Conservation (phyloP, 2,329 filamentous ascomycete species). For the Sporothrix dimorphospora region DNA sequence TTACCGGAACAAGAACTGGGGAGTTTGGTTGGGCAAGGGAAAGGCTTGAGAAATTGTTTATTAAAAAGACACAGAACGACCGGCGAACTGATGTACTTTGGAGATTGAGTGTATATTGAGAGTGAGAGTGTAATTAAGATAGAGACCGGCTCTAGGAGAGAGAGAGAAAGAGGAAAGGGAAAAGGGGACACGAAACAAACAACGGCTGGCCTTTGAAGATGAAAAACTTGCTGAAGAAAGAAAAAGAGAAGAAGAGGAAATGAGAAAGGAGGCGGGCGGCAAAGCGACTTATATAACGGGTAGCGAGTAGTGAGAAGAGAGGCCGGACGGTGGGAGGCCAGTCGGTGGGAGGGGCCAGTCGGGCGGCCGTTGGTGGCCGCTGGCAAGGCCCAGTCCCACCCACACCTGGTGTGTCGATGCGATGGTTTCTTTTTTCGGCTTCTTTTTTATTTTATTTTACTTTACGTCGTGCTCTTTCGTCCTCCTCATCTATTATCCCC, state of each 20-base stretch:
- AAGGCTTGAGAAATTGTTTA: slow-evolving; percentile 35
- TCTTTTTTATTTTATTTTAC: neutral
- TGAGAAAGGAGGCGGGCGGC: slow-evolving; percentile 43
- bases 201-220: slow-evolving; percentile 57
- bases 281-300: slow-evolving; percentile 47
- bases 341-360: neutral
- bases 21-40: slow-evolving; percentile 36
- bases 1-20: slow-evolving; percentile 41
- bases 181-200: slow-evolving; percentile 57
- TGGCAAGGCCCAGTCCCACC: slow-evolving; percentile 9
- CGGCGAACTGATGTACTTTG: slow-evolving; percentile 30
- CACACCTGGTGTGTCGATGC: neutral
- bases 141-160: slow-evolving; percentile 46
- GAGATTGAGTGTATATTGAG: slow-evolving; percentile 19
- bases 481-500: neutral
- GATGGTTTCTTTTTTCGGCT: neutral
- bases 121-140: slow-evolving; percentile 26
- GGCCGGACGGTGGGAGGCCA: slow-evolving; percentile 29
- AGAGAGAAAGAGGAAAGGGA: slow-evolving; percentile 54
- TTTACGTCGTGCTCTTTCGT: neutral
- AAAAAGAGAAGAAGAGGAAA: slow-evolving; percentile 49
- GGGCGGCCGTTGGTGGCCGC: neutral
- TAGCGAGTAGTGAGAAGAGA: slow-evolving; percentile 39
- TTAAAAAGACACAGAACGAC: slow-evolving; percentile 31
- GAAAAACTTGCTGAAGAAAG: slow-evolving; percentile 68